Evolutionary conservation across 2,329 filamentous ascomycete genomes (phyloP), one percentile per base, ranked within the genome.

Genomic region (Coniochaeta ligniaria): DNA sequence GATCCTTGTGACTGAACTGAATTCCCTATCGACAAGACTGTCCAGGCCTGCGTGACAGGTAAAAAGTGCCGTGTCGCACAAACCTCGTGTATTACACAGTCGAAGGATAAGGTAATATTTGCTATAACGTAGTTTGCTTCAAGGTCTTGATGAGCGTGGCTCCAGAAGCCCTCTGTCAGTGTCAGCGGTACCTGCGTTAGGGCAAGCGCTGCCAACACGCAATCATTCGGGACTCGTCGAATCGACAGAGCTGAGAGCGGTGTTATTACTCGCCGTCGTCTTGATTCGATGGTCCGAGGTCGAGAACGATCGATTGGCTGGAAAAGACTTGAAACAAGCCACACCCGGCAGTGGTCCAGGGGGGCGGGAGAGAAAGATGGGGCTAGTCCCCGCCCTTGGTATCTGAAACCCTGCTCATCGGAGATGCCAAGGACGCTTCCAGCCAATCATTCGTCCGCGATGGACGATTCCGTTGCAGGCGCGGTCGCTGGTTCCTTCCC

Each of bases 181-280:
- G 28, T 36, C 26, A 57, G 54, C 54, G 54, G 54, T 57, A 57
- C 54, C 54, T 57, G 54, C 54, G 35, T 36, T n/a, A 35, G 54
- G 54, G 35, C 28, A 35, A 57, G 54, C 22, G 54, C 35, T 57
- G 54, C 22, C 31, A 35, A 57, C 54, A 57, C 28, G 17, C 54
- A 38, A 36, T 28, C 8, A 26, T 20, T 36, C 6, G 28, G 28
- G 16, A 6, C 6, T 57, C 54, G 31, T 20, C 26, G 52, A 9
- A 55, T 55, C 26, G n/a, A 14, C 47, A 28, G 47, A 3, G 22
- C 14, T 28, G 47, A 26, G 47, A 26, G 22, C 26, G 24, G 14
- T 57, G 17, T 22, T 35, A n/a, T 57, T n/a, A 2, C 24, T 52
- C 47, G 54, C 22, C 20, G 17, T 36, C 17, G 26, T 8, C 24